A percentile compares a stretch with the other conserved stretches of the same genome.
These are phyloP conservation scores for Debaryomyces singareniensis DNA, from an alignment of 1,139 yeast genomes.

Conservation along the genomic window DNA sequence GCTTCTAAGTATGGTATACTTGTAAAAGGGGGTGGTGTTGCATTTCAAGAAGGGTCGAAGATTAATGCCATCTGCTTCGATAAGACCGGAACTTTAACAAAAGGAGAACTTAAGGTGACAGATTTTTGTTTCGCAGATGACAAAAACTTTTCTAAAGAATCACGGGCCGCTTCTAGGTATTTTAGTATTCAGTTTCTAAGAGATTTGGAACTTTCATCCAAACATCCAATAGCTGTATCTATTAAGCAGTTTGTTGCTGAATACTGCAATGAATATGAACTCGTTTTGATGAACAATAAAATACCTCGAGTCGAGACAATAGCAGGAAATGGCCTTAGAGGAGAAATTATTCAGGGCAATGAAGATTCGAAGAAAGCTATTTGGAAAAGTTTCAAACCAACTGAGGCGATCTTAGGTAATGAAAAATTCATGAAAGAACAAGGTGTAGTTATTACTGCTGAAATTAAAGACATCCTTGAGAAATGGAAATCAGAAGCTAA, in stretches of 20 bases:
- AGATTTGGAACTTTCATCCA: conserved; percentile 59
- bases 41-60: conserved; percentile 70
- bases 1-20: conserved; percentile 59
- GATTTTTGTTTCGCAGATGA: conserved; percentile 27
- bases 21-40: conserved; percentile 78
- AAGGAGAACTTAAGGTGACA: conserved; percentile 54
- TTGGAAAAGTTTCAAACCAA: conserved; percentile 26
- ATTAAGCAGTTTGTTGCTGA: conserved; percentile 37
- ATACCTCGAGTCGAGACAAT: conserved; percentile 46
- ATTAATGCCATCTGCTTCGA: conserved; percentile 67
- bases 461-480: conserved; percentile 24
- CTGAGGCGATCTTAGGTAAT: conserved; percentile 56
- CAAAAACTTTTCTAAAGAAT: conserved; percentile 6
- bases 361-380: conserved; percentile 8
- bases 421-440: conserved; percentile 49
- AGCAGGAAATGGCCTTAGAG: conserved; percentile 55
- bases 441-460: conserved; percentile 19
- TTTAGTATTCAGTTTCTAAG: conserved; percentile 45
- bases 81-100: conserved; percentile 75
- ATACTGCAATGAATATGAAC: conserved; percentile 8
- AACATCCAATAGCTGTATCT: conserved; percentile 65
- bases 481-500: conserved; percentile 61
- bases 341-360: conserved; percentile 24
- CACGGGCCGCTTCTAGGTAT: conserved; percentile 11
- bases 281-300: conserved; percentile 25